Evolutionary conservation across 768 basidiomycete genomes (phyloP), one percentile per base, ranked within the genome.

Genomic region (Boletus barrowsii): DNA sequence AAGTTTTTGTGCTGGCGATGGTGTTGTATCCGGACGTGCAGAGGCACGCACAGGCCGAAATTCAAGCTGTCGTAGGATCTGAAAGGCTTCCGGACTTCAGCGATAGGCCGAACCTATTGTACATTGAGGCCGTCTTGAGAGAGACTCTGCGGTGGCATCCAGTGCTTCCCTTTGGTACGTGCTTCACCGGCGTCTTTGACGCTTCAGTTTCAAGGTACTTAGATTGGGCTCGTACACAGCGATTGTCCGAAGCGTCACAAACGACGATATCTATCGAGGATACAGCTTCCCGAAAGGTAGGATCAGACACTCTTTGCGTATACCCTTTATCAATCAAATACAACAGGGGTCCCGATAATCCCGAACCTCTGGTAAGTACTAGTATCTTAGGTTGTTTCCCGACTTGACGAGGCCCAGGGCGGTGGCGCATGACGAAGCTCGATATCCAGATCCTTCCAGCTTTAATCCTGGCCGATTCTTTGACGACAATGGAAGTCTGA

Each of bases 201-300:
- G 22, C 18, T 24, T 10, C 13, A 26, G 32, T 35, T 29, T 29
- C 29, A 29, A 29, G 29, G 29, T 52, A n/a, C 39, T 35, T 30
- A 24, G 33, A 10, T 22, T 14, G 4, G 11, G 26, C 24, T 35
- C 22, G 9, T 18, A 18, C n/a, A 42, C 10, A 56, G 55, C 55
- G 18, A 15, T 56, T 10, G 45, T 43, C 35, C 55, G 55, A 37
- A 56, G 55, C 8, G 51, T 47, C 39, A 13, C 26, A 18, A 44
- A 54, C 6, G 55, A 56, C 30, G 51, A 56, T 15, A 24, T 56
- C 22, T 56, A 56, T 36, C 51, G 44, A 32, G 55, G 55, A 18
- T 56, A 56, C 41, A 56, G 37, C 20, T 47, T 56, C 45, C 50
- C 55, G 8, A 56, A 53, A 42, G 55, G 55, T 53, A 42, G 32